Conservation (phyloP, 116 monocot genomes). For the Zostera marina region DNA sequence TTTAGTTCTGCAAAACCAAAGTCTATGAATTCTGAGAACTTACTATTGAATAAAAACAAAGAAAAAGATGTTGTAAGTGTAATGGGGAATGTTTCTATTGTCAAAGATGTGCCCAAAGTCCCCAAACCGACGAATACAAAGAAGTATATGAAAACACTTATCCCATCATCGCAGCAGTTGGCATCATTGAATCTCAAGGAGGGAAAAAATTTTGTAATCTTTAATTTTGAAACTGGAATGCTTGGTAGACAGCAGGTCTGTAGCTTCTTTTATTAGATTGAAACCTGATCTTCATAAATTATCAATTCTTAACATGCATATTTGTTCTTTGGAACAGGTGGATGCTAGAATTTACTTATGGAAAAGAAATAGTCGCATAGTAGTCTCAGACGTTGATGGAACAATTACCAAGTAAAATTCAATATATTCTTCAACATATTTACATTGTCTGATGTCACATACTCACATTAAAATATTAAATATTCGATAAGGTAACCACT, state of each 20-base stretch:
- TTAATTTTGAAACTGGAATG: conserved; percentile 73
- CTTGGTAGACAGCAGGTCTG: conserved; percentile 75
- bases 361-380: conserved; percentile 87
- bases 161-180: conserved; percentile 65
- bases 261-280: background rate
- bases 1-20: conserved; percentile 42
- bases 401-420: conserved; percentile 79
- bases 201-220: conserved; percentile 58
- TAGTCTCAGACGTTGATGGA: conserved; percentile 97
- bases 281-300: background rate
- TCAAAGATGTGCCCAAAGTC: conserved; percentile 9
- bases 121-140: conserved; percentile 16
- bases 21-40: conserved; percentile 17
- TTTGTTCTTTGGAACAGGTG: conserved; percentile 30
- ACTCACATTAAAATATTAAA: conserved; percentile 1
- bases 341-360: conserved; percentile 84
- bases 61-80: conserved; percentile 1
- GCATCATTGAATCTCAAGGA: conserved; percentile 79
- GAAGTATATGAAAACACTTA: conserved; percentile 35
- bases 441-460: background rate
- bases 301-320: background rate
- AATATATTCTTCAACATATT: background rate
- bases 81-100: conserved; percentile 3
- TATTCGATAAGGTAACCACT: background rate
- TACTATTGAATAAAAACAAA: conserved; percentile 9